These are phyloP conservation scores for Exophiala sp. DNA, from an alignment of 2,329 filamentous ascomycete species.

Conservation along the genomic window DNA sequence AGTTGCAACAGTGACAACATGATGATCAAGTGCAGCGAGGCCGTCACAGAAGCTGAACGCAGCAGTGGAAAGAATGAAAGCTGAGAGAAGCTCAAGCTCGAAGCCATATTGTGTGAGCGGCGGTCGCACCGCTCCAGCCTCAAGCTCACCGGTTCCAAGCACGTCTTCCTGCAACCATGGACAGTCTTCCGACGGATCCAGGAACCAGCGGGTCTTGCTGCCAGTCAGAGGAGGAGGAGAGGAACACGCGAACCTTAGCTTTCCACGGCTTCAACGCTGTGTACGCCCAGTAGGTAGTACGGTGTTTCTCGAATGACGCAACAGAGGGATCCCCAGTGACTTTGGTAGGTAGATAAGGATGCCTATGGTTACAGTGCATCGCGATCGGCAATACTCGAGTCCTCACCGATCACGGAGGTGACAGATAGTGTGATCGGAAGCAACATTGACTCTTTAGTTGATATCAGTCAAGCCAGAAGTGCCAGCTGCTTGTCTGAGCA, in stretches of 20 bases:
- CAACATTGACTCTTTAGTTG: no score
- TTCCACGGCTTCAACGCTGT: no score
- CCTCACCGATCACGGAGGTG: not conserved
- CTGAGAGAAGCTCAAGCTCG: conserved; percentile 5
- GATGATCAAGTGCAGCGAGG: conserved; percentile 4
- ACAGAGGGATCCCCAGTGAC: not conserved
- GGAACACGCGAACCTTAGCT: conserved; percentile 8
- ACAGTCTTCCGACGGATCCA: not conserved
- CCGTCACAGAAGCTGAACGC: not conserved
- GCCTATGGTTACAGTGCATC: conserved; percentile 9
- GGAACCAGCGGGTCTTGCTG: not conserved
- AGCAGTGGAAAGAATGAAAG: conserved; percentile 2
- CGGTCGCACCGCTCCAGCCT: not conserved
- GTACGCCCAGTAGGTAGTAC: no score
- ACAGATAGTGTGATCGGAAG: no score
- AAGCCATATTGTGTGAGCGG: conserved; percentile 11
- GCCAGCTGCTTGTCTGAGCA: no score
- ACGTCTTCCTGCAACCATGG: not conserved
- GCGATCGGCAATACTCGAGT: not conserved
- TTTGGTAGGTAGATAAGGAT: not conserved
- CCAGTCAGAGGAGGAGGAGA: not conserved
- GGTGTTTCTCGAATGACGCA: not conserved
- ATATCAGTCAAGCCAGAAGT: no score
- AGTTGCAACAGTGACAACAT: conserved; percentile 21
- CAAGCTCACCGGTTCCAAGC: not conserved